Conservation (phyloP, 352 stramenopile genomes). For the Phytophthora pinifolia region DNA sequence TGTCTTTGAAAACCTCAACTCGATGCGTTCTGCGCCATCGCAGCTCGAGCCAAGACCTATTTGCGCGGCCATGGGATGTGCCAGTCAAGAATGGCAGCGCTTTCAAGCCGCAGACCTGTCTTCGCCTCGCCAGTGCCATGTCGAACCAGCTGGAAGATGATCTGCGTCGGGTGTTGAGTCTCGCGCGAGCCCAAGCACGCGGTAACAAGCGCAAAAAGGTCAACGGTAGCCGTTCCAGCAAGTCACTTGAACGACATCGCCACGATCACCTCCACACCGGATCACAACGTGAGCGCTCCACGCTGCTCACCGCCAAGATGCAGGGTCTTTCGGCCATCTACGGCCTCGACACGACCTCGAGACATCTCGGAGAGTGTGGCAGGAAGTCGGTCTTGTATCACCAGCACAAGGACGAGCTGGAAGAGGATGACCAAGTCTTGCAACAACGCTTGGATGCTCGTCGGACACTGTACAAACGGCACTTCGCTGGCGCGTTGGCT, state of each 20-base stretch:
- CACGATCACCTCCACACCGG: conserved; percentile 22
- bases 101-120: conserved; percentile 5
- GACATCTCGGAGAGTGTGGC: conserved; percentile 30
- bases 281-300: conserved; percentile 15
- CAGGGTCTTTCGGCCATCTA: conserved; percentile 36
- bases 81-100: conserved; percentile 25
- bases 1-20: conserved; percentile 14
- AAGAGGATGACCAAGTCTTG: conserved; percentile 24
- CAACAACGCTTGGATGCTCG: conserved; percentile 39
- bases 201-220: conserved; percentile 13
- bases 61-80: conserved; percentile 17
- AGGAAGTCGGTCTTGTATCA: conserved; percentile 15
- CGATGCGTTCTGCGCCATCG: conserved; percentile 2
- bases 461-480: conserved; percentile 46
- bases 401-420: conserved; percentile 2
- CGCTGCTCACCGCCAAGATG: conserved; percentile 36
- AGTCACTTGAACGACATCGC: conserved; percentile 24
- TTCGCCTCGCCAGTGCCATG: conserved; percentile 8
- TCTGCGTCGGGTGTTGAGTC: conserved; percentile 52
- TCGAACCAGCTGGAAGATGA: conserved; percentile 53
- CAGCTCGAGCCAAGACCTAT: conserved; percentile 15
- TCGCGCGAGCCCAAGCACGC: conserved; percentile 35
- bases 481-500: conserved; percentile 44
- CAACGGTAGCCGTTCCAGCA: background rate
- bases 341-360: conserved; percentile 25